phyloP scores from a whole-genome alignment of 2,329 filamentous ascomycete genomes.

The Fusarium sarcochroum region DNA sequence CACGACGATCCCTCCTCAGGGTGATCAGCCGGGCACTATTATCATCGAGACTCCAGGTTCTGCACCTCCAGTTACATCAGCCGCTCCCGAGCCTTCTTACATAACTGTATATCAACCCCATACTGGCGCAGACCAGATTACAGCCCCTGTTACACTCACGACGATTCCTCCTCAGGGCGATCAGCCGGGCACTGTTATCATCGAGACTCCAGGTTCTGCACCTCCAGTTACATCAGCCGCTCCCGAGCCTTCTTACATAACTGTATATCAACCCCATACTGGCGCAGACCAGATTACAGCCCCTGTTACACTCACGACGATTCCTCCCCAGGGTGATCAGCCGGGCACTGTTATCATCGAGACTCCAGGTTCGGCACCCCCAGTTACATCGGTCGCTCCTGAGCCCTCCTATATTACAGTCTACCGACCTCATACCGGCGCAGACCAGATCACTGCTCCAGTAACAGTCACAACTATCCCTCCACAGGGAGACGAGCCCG shows the following conservation, averaged over 20 bases:
- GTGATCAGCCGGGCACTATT: too few species aligned
- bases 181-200: too few species aligned
- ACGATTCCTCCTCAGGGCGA: too few species aligned
- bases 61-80: neutral
- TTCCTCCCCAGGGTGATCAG: constrained; percentile 8
- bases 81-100: constrained; percentile 1
- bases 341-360: constrained; percentile 28
- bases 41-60: constrained; percentile 19
- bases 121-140: too few species aligned
- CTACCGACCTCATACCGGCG: constrained; percentile 5
- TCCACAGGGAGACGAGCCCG: constrained; percentile 3
- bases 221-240: neutral
- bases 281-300: constrained; percentile 12
- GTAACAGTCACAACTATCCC: constrained; percentile 11
- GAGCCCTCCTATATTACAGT: constrained; percentile 22
- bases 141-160: too few species aligned
- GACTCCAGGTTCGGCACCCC: constrained; percentile 7
- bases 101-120: constrained; percentile 13
- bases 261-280: constrained; percentile 11
- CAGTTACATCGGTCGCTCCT: constrained; percentile 4
- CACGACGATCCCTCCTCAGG: too few species aligned
- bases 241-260: constrained; percentile 6
- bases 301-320: constrained; percentile 9
- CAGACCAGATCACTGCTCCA: constrained; percentile 6
- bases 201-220: constrained; percentile 9